Evolutionary conservation across 768 basidiomycete genomes (phyloP), one percentile per base, ranked within the genome.

Genomic region (Pleurotus tuoliensis): DNA sequence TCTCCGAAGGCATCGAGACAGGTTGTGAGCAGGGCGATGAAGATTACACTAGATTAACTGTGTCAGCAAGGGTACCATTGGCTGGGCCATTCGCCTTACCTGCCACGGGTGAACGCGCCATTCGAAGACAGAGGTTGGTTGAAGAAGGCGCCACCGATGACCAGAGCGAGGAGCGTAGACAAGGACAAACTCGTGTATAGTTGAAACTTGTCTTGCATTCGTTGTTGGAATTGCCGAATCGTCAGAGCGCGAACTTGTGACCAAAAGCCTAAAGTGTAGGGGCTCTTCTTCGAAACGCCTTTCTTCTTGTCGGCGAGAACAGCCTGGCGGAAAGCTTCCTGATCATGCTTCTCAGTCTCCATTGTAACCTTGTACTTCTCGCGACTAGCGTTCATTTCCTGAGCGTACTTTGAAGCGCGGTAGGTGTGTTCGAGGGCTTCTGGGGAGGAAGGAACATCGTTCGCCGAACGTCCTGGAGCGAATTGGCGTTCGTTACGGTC

Each of bases 101-200:
- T 79, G 46, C 91, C 92, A 59, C 93, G 83, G 22, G 92, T 93
- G 72, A 97, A 97, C 0, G 87, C 90, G 30, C 94, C 94, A 41
- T 80, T 78, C 5, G 93, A 82, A 0, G 88, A 86, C 12, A 78
- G 64, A 1, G 91, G 89, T 48, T 88, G 79, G 47, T 87, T 82
- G 64, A 85, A 83, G 74, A 83, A 96, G 6, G 87, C 82, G 6
- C 79, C 84, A 37, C 92, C 92, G 61, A 90, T 75, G 41, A 90
- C 78, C 46, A 90, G 63, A n/a, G 84, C 78, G 25, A 87, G 68
- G 38, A 88, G 80, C 18, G 79, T 76, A 1, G 83, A 78, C 25
- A 90, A 73, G 3, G 76, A 70, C 63, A 82, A 88, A 63, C 87
- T 87, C 1, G 90, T 92, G 63, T 76, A 77, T 52, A 93, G 71